These are phyloP conservation scores for Hibiscus trionum DNA, from an alignment of 345 rosid species.

Conservation along the genomic window DNA sequence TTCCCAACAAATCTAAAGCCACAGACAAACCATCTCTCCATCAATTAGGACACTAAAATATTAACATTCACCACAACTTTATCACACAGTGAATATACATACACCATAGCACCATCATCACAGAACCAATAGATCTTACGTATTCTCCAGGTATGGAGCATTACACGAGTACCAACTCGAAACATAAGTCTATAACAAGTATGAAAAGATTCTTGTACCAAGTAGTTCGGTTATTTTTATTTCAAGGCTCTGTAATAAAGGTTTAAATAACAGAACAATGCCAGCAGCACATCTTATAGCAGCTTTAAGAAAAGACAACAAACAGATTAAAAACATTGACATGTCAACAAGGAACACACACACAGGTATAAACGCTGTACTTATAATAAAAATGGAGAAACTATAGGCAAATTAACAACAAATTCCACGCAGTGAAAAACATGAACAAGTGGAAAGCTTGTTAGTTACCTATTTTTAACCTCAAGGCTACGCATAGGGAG, in stretches of 20 bases:
- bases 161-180: background rate
- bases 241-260: no score
- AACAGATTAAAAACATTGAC: no score
- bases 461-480: slow-evolving; percentile 49
- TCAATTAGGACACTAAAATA: background rate
- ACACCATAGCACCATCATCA: background rate
- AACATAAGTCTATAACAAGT: no score
- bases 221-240: no score
- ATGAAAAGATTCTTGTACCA: no score
- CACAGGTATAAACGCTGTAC: no score
- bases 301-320: no score
- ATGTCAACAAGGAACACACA: no score
- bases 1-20: background rate
- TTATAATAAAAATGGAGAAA: no score
- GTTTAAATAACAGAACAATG: no score
- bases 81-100: background rate
- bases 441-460: background rate
- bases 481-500: slow-evolving; percentile 78
- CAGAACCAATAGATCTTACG: background rate
- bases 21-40: background rate
- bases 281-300: no score
- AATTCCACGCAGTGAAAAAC: background rate
- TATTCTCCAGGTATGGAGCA: background rate
- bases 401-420: background rate
- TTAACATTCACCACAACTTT: background rate